Conservation (phyloP, 495 filamentous ascomycete genomes). For the Penicillium robsamsonii region DNA sequence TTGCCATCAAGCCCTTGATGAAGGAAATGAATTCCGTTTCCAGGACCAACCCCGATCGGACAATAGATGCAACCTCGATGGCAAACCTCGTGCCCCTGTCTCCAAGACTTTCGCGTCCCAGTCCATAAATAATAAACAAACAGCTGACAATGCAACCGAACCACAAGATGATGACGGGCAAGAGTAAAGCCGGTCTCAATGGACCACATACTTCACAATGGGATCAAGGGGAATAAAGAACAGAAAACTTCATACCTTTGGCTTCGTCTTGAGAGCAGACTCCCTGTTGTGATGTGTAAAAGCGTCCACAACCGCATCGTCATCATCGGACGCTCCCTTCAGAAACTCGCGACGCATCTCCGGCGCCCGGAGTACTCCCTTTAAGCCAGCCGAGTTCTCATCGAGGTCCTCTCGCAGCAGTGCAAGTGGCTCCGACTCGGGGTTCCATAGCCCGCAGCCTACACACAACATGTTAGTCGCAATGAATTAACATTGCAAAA, state of each 20-base stretch:
- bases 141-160: neutral
- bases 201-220: slow-evolving; percentile 1
- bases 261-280: slow-evolving; percentile 77
- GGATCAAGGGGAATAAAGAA: slow-evolving; percentile 2
- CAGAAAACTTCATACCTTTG: slow-evolving; percentile 60
- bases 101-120: neutral
- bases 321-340: slow-evolving; percentile 50
- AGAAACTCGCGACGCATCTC: slow-evolving; percentile 63
- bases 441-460: slow-evolving; percentile 79
- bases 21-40: neutral
- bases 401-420: slow-evolving; percentile 71
- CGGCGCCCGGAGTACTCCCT: slow-evolving; percentile 57
- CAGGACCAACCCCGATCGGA: slow-evolving; percentile 8
- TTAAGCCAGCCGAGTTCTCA: slow-evolving; percentile 62
- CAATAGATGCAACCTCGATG: neutral
- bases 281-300: slow-evolving; percentile 66
- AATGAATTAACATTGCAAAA: slow-evolving; percentile 5
- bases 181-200: neutral
- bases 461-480: slow-evolving; percentile 30
- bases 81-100: neutral
- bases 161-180: neutral
- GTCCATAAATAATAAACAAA: neutral
- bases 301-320: slow-evolving; percentile 61
- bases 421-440: slow-evolving; percentile 60
- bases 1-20: neutral